Evolutionary conservation across 139 green algal genomes (phyloP), one percentile per base, ranked within the genome.

Genomic region (Mesotaenium endlicherianum): DNA sequence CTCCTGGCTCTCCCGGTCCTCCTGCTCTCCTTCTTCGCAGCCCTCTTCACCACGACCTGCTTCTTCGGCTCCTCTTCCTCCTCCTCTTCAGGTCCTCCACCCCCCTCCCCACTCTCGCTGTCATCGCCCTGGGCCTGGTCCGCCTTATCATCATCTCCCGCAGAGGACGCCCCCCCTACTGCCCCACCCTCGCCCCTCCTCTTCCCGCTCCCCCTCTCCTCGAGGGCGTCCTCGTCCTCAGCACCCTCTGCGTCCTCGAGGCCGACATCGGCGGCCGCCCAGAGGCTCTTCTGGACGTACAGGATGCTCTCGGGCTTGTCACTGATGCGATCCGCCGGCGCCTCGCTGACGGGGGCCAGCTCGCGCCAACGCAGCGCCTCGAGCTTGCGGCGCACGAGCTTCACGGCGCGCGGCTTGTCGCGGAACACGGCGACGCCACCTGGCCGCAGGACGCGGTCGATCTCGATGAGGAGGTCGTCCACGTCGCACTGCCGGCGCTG

Each of bases 361-460:
- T 43, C 36, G 36, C 30, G 38, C 70, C 70, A 77, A n/a, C 70
- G 70, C 70, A 77, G 26, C 8, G 70, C 70, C 1, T 49, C 36
- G 5, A 50, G 30, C 39, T 39, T 55, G 26, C 16, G 70, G 39
- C 57, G 26, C 17, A 77, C 41, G 26, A 30, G 20, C 26, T n/a
- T 20, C 42, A 77, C 26, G 5, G 40, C 41, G 31, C 16, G 8
- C 30, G 36, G 36, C 30, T 72, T 36, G n/a, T 82, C 75, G 3
- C 47, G 75, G 11, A 82, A 50, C 47, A 82, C 26, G 50, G 59
- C 75, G 16, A 77, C 75, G 17, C 75, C 75, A 26, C 39, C 75
- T 5, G 75, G 75, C 26, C 75, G 75, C 55, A 82, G 75, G 47
- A 82, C 77, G 57, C 75, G 55, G 58, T 82, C 75, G 16, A 82